These are phyloP conservation scores for Tilletia caries DNA, from an alignment of 1,284 basidiomycete genomes.

Conservation along the genomic window DNA sequence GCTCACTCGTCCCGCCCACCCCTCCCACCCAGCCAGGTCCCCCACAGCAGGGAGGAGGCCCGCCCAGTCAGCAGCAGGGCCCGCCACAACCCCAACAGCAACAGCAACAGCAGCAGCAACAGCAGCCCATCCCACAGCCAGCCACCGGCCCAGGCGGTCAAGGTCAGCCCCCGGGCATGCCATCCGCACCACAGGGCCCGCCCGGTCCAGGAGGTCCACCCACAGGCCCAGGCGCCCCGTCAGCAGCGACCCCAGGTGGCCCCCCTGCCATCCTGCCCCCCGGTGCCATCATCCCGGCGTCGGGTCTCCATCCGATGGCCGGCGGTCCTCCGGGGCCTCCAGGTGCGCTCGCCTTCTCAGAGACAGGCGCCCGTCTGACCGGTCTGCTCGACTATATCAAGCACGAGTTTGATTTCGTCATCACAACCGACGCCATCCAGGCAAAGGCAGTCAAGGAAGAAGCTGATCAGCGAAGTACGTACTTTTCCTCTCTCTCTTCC, in stretches of 20 bases:
- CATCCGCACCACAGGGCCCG: neutral
- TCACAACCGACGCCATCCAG: constrained; percentile 67
- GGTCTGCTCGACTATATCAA: constrained; percentile 80
- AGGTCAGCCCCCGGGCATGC: neutral
- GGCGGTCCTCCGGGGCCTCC: neutral
- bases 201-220: constrained; percentile 7
- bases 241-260: neutral
- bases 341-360: constrained; percentile 6
- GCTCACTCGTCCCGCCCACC: neutral
- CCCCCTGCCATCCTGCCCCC: neutral
- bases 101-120: neutral
- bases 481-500: neutral
- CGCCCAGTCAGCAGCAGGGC: neutral
- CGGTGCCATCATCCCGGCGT: neutral
- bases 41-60: neutral
- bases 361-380: constrained; percentile 59
- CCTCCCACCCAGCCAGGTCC: neutral
- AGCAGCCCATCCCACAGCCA: neutral
- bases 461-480: constrained; percentile 77
- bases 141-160: neutral
- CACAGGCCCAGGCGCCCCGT: too few relatives aligned
- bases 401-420: constrained; percentile 73
- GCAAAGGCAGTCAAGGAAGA: constrained; percentile 81
- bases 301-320: neutral
- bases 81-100: neutral